phyloP scores from a whole-genome alignment of 495 filamentous ascomycete species.

The Parathielavia appendiculata region DNA sequence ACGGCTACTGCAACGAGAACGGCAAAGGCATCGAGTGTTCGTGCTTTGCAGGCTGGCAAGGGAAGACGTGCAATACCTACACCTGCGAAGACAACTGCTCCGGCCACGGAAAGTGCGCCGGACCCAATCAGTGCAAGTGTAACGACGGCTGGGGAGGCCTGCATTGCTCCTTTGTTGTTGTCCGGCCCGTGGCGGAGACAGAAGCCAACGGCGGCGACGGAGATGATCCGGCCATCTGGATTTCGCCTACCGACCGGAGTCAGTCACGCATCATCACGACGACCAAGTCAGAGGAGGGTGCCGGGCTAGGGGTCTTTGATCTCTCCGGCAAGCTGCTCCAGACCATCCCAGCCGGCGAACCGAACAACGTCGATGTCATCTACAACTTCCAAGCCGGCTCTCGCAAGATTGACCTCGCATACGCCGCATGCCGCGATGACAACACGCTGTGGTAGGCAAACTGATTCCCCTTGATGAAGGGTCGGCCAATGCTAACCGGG shows the following conservation, averaged over 20 bases:
- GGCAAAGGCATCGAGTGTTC: slow-evolving; percentile 6
- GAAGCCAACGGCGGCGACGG: slow-evolving; percentile 15
- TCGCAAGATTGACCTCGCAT: slow-evolving; percentile 11
- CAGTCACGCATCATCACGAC: slow-evolving; percentile 18
- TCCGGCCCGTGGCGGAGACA: slow-evolving; percentile 5
- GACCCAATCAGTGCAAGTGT: slow-evolving; percentile 10
- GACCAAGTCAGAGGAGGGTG: slow-evolving; percentile 9
- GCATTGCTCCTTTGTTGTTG: slow-evolving; percentile 14
- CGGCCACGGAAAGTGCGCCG: slow-evolving; percentile 10
- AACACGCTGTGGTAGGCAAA: slow-evolving; percentile 7
- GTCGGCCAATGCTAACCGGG: background rate
- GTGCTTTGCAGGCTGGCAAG: slow-evolving; percentile 11
- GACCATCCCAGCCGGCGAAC: slow-evolving; percentile 10
- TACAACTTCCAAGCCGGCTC: slow-evolving; percentile 6
- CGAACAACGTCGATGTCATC: slow-evolving; percentile 17
- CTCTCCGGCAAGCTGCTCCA: slow-evolving; percentile 13
- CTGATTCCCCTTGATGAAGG: too few relatives aligned
- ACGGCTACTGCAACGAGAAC: slow-evolving; percentile 11
- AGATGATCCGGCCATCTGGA: slow-evolving; percentile 18
- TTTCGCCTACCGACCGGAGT: slow-evolving; percentile 6
- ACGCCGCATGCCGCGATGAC: slow-evolving; percentile 12
- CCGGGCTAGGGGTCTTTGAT: slow-evolving; percentile 13
- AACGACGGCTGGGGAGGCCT: slow-evolving; percentile 12
- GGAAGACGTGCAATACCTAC: background rate
- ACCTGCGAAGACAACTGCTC: slow-evolving; percentile 15